Conservation (phyloP, 2,329 filamentous ascomycete species). For the Exophiala calicioides region DNA sequence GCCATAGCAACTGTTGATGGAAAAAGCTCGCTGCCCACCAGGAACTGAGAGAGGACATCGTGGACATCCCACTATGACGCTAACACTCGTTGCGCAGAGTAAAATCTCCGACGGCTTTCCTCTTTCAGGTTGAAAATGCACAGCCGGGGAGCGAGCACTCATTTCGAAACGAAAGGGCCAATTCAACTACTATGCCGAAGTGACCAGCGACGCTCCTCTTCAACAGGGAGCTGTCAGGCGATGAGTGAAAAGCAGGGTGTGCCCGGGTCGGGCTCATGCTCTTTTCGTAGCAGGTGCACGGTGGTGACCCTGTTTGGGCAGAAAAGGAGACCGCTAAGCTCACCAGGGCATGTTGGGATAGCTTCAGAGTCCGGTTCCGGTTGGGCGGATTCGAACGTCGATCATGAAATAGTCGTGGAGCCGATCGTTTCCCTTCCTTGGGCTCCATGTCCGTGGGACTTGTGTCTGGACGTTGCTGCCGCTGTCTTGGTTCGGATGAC, state of each 20-base stretch:
- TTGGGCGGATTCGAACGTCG: conserved; percentile 3
- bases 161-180: no score
- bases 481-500: no score
- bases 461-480: no score
- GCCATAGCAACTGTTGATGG: no score
- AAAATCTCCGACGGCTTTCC: conserved; percentile 10
- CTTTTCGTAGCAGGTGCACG: no score
- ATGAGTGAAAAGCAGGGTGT: not conserved
- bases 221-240: not conserved
- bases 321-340: not conserved
- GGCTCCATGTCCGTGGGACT: conserved; percentile 1
- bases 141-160: no score
- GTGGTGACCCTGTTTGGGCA: no score
- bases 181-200: no score
- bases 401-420: conserved; percentile 10
- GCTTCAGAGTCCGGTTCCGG: conserved; percentile 5
- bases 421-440: conserved; percentile 8
- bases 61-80: conserved; percentile 2
- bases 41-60: not conserved
- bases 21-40: no score
- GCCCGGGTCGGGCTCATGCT: not conserved
- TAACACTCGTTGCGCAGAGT: not conserved
- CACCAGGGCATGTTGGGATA: conserved; percentile 1
- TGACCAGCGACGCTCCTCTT: no score
- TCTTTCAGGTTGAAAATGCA: not conserved